Evolutionary conservation across 2,329 filamentous ascomycete species (phyloP).

Genomic region (Aspergillus aculeatinus): DNA sequence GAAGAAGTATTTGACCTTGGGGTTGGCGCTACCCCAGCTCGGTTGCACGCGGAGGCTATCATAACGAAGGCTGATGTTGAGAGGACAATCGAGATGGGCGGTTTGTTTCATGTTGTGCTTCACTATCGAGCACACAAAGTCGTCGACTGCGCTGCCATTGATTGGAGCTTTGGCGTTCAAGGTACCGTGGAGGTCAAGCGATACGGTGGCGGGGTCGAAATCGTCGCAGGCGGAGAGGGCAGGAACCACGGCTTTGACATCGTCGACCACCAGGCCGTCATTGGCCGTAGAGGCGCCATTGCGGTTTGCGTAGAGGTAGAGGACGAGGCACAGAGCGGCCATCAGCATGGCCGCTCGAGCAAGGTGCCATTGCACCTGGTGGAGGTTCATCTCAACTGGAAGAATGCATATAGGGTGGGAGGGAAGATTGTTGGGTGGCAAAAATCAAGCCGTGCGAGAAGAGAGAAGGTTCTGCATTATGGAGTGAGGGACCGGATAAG

Average conservation of each 20-base stretch:
- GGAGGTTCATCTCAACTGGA: background rate
- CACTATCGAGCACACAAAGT: conserved; percentile 1
- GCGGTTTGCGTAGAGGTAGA: background rate
- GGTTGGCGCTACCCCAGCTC: background rate
- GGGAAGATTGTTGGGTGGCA: background rate
- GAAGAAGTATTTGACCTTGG: conserved; percentile 3
- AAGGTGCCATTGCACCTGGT: background rate
- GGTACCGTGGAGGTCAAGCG: background rate
- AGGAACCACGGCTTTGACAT: background rate
- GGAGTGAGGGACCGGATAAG: background rate
- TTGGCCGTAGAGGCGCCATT: background rate
- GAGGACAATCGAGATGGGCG: background rate
- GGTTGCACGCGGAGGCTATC: background rate
- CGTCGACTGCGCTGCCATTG: conserved; percentile 3
- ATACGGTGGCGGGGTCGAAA: conserved; percentile 1
- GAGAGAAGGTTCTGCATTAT: background rate
- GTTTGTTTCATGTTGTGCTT: background rate
- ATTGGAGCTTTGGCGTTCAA: background rate
- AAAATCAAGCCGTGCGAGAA: background rate
- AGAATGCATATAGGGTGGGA: background rate
- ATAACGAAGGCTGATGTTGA: background rate
- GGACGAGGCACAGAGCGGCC: background rate
- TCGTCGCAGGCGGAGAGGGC: conserved; percentile 1
- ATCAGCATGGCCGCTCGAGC: background rate
- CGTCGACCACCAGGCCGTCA: background rate